Conservation (phyloP, 352 stramenopile genomes). For the Phytophthora lateralis region DNA sequence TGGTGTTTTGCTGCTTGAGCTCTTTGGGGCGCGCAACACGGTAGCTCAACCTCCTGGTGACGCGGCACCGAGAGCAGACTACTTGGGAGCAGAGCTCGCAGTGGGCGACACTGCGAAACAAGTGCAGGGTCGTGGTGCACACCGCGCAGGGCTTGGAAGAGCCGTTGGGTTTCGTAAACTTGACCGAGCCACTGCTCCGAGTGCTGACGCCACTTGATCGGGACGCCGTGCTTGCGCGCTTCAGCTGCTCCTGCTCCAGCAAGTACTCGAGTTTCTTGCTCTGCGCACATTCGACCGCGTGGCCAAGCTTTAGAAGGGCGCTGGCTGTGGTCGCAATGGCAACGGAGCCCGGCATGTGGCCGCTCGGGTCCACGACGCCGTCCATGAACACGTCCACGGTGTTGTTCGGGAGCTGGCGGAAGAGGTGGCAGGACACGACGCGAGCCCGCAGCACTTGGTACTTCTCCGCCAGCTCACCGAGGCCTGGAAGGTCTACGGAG, state of each 20-base stretch:
- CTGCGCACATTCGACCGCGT: constrained; percentile 49
- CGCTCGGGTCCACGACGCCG: constrained; percentile 47
- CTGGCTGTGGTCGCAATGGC: constrained; percentile 44
- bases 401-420: constrained; percentile 38
- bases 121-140: constrained; percentile 29
- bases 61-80: constrained; percentile 44
- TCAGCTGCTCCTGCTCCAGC: constrained; percentile 39
- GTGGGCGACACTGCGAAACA: constrained; percentile 34
- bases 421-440: constrained; percentile 54
- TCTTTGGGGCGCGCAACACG: constrained; percentile 41
- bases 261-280: constrained; percentile 74
- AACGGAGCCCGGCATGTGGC: constrained; percentile 47
- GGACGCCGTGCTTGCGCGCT: constrained; percentile 10
- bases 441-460: constrained; percentile 55
- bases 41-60: constrained; percentile 50
- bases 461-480: constrained; percentile 55
- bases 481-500: constrained; percentile 53
- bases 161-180: constrained; percentile 1
- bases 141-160: constrained; percentile 28
- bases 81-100: constrained; percentile 45
- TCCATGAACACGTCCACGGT: constrained; percentile 61
- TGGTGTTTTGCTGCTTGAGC: constrained; percentile 47
- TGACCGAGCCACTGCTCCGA: constrained; percentile 5
- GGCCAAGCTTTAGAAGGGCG: constrained; percentile 43
- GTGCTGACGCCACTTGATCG: constrained; percentile 21